Conservation (phyloP, 352 stramenopile genomes). For the Phytophthora foliorum region DNA sequence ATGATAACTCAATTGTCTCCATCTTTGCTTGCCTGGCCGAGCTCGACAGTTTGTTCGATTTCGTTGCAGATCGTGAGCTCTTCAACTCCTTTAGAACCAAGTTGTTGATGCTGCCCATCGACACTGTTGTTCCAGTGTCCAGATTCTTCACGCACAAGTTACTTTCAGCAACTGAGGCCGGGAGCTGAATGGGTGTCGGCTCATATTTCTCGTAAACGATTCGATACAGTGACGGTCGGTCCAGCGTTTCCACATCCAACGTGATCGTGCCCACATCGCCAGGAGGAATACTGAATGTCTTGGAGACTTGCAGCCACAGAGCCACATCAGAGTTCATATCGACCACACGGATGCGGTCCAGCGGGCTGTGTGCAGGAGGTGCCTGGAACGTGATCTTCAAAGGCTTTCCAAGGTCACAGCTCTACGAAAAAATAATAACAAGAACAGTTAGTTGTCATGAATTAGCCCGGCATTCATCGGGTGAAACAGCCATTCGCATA, state of each 20-base stretch:
- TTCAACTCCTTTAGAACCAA: conserved; percentile 79
- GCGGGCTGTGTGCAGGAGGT: conserved; percentile 65
- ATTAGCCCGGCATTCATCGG: neutral
- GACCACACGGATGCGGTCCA: conserved; percentile 88
- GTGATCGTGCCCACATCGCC: conserved; percentile 84
- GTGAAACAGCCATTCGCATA: conserved; percentile 31
- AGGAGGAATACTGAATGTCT: conserved; percentile 84
- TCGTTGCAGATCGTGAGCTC: conserved; percentile 60
- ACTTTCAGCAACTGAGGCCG: conserved; percentile 63
- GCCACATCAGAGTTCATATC: conserved; percentile 86
- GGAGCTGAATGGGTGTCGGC: conserved; percentile 69
- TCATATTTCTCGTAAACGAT: conserved; percentile 92
- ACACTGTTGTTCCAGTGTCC: conserved; percentile 82
- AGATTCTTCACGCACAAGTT: conserved; percentile 86
- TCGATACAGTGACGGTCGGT: conserved; percentile 82
- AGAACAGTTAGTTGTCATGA: conserved; percentile 5
- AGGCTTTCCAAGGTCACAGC: conserved; percentile 84
- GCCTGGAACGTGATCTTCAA: conserved; percentile 84
- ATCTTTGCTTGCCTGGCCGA: conserved; percentile 55
- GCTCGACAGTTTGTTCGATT: conserved; percentile 65
- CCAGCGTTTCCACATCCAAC: conserved; percentile 83
- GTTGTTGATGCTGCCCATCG: conserved; percentile 79
- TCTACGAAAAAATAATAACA: conserved; percentile 41
- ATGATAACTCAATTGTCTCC: neutral
- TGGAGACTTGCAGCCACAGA: conserved; percentile 88